Base-by-base conservation (phyloP, 2,329 filamentous ascomycete genomes). In the Dactylella cylindrospora region DNA sequence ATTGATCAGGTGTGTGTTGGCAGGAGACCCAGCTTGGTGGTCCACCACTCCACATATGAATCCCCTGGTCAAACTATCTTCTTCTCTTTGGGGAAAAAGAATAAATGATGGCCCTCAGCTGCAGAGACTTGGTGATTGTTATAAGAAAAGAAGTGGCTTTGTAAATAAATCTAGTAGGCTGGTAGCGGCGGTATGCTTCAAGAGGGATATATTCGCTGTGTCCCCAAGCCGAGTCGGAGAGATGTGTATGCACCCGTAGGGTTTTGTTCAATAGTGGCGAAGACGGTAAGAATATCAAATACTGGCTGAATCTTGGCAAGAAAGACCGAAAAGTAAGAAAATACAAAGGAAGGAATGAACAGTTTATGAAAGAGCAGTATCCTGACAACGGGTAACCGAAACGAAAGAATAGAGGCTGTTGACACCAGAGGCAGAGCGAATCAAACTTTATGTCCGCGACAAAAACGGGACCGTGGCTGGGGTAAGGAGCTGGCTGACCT, bases 1-100 rank as follows among this genome's bases (percentile, higher is more conserved):
- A 32, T 60, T 36, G 57, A 44, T 62, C 57, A 62, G 57, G 35
- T 62, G 57, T 62, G 57, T 62, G 57, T 62, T 62, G 57, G 57
- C 57, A 62, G 49, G 35, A 47, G 55, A 62, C 55, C 35, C n/a
- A n/a, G n/a, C n/a, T n/a, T n/a, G n/a, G n/a, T n/a, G 17, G 28
- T 28, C 35, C 22, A 29, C 39, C n/a, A 10, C 22, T 6, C 22
- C 22, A 10, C 4, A 19, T 38, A 10, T 8, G 10, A 8, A 6
- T 38, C 33, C 22, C 33, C 3, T 15, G 5, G 5, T 13, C n/a
- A 5, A 12, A 13, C 28, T 35, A 17, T 23, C 3, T 23, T 13
- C 6, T 19, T 8, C 36, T n/a, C 25, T 31, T 54, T 41, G 51
- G 51, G 51, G 51, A 55, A 55, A 41, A 41, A 41, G 51, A 43